Conservation (phyloP, 2,329 filamentous ascomycete species). For the Mycosphaerella sp. region DNA sequence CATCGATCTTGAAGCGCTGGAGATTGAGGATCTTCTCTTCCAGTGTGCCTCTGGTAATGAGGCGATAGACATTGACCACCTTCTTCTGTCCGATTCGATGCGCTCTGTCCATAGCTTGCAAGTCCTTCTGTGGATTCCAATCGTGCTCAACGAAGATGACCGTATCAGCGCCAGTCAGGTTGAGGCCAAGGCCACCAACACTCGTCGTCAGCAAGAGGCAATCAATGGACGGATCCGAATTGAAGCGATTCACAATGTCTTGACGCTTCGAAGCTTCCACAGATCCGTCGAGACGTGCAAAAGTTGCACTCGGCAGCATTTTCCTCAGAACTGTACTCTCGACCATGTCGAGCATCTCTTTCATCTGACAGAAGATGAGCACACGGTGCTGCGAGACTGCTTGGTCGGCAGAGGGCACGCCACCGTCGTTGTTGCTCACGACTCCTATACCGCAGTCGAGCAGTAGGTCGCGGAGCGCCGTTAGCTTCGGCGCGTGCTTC, state of each 20-base stretch:
- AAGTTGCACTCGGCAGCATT: slow-evolving; percentile 87
- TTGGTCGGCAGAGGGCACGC: slow-evolving; percentile 55
- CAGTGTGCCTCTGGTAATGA: slow-evolving; percentile 90
- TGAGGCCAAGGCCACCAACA: slow-evolving; percentile 89
- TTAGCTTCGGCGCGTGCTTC: slow-evolving; percentile 84
- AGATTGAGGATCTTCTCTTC: slow-evolving; percentile 97
- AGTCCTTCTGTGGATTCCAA: slow-evolving; percentile 98
- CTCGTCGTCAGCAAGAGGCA: slow-evolving; percentile 89
- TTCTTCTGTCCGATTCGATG: slow-evolving; percentile 99
- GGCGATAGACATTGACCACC: slow-evolving; percentile 96
- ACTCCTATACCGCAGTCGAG: slow-evolving; percentile 96
- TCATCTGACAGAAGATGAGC: slow-evolving; percentile 98
- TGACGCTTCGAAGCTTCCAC: slow-evolving; percentile 92
- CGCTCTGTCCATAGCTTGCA: slow-evolving; percentile 97
- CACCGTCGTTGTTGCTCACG: slow-evolving; percentile 40
- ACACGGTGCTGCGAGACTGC: slow-evolving; percentile 95
- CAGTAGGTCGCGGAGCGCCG: slow-evolving; percentile 82
- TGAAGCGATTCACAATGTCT: slow-evolving; percentile 98
- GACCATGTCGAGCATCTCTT: slow-evolving; percentile 99
- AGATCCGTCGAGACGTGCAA: slow-evolving; percentile 84
- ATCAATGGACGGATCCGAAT: slow-evolving; percentile 94
- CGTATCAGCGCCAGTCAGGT: slow-evolving; percentile 92
- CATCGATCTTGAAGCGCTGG: slow-evolving; percentile 99
- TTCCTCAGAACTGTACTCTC: slow-evolving; percentile 87
- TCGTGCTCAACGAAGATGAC: slow-evolving; percentile 99